A percentile compares a stretch with the other conserved stretches of the same genome.
Evolutionary conservation across 2,329 filamentous ascomycete genomes (phyloP).

Genomic region (Colletotrichum orchidophilum): DNA sequence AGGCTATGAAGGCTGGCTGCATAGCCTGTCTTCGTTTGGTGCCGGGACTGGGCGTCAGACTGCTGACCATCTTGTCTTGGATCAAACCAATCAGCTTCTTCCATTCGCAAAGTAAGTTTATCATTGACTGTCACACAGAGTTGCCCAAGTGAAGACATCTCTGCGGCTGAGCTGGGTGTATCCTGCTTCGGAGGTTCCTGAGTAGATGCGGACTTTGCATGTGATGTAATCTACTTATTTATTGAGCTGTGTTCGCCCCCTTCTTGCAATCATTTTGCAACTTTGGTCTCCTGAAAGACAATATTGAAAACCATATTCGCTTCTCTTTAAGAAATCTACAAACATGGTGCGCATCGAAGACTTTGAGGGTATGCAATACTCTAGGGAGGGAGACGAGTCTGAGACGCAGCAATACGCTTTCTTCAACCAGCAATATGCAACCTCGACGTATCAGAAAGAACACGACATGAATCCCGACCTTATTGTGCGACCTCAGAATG

Average conservation of each 20-base stretch:
- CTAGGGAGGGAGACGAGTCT: constrained; percentile 8
- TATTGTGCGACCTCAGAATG: constrained; percentile 53
- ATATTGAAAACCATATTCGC: background rate
- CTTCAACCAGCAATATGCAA: constrained; percentile 51
- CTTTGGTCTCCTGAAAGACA: background rate
- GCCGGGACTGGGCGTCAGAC: background rate
- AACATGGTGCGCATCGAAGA: constrained; percentile 18
- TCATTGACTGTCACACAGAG: background rate
- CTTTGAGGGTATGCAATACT: constrained; percentile 27
- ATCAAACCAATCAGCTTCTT: background rate
- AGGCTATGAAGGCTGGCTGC: background rate
- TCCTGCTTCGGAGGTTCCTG: background rate
- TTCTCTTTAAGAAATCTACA: background rate
- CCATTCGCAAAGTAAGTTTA: background rate
- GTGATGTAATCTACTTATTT: background rate
- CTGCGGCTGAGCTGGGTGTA: background rate
- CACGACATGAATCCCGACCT: constrained; percentile 54
- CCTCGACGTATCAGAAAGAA: constrained; percentile 50
- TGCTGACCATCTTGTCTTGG: background rate
- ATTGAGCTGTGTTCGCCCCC: background rate
- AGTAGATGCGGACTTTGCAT: background rate
- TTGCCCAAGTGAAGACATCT: background rate
- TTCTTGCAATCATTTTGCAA: background rate
- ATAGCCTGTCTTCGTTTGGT: background rate
- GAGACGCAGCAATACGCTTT: constrained; percentile 18